These are phyloP conservation scores for Bipolaris cookei DNA, from an alignment of 2,329 filamentous ascomycete species.

Conservation along the genomic window DNA sequence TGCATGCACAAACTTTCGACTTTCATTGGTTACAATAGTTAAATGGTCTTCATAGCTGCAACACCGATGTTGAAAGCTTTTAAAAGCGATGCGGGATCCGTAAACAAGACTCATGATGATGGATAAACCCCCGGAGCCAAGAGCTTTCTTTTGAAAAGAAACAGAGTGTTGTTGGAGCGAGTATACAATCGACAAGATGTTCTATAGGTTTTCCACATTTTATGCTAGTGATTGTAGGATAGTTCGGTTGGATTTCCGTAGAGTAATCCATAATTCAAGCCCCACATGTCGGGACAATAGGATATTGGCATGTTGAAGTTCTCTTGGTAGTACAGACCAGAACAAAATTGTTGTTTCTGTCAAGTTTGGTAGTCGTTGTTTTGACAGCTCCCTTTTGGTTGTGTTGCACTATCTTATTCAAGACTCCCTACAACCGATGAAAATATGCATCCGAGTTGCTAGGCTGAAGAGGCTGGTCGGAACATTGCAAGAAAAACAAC, in stretches of 20 bases:
- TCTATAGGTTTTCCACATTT: constrained; percentile 33
- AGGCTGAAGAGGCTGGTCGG: neutral
- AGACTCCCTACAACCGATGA: neutral
- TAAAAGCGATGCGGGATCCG: too few species aligned
- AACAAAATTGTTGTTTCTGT: neutral
- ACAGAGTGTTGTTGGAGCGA: constrained; percentile 32
- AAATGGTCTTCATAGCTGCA: too few species aligned
- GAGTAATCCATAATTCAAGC: constrained; percentile 14
- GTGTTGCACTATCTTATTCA: neutral
- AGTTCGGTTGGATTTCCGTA: constrained; percentile 22
- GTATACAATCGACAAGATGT: constrained; percentile 34
- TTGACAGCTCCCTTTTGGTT: neutral
- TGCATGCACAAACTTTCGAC: too few species aligned
- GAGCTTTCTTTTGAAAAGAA: constrained; percentile 25
- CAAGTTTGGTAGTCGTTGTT: neutral
- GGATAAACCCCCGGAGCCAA: too few species aligned
- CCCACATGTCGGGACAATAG: neutral
- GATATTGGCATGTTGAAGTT: neutral
- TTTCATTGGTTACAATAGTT: too few species aligned
- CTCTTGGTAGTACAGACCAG: neutral
- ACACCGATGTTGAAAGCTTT: too few species aligned
- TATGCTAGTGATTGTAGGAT: constrained; percentile 33
- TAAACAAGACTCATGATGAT: too few species aligned
- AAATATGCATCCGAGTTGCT: neutral
- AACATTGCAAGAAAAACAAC: neutral